A percentile compares a stretch with the other conserved stretches of the same genome.
phyloP scores from a whole-genome alignment of 2,329 filamentous ascomycete species.

The Diaporthe longicolla region DNA sequence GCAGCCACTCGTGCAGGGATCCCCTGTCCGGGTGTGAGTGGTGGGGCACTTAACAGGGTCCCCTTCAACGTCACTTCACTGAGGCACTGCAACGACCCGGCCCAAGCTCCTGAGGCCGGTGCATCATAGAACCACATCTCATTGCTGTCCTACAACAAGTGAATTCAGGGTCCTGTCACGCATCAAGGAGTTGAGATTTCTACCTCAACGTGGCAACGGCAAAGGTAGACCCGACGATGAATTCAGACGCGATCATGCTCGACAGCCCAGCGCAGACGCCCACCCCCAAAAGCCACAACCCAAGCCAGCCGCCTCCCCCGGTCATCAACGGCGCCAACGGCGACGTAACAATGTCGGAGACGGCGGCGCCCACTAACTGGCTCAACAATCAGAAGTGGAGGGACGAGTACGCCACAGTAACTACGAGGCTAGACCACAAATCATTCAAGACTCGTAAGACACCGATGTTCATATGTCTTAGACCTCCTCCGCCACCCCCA shows the following conservation, averaged over 20 bases:
- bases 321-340: neutral
- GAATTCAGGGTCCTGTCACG: neutral
- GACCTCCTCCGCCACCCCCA: neutral
- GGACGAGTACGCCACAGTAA: slow-evolving; percentile 60
- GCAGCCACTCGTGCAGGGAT: slow-evolving; percentile 6
- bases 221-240: slow-evolving; percentile 27
- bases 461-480: neutral
- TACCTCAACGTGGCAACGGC: neutral
- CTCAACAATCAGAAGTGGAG: slow-evolving; percentile 55
- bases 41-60: slow-evolving; percentile 23
- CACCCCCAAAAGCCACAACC: slow-evolving; percentile 39
- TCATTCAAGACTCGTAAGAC: slow-evolving; percentile 62
- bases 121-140: neutral
- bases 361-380: slow-evolving; percentile 34
- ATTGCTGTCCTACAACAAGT: neutral
- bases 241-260: slow-evolving; percentile 41
- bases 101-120: neutral
- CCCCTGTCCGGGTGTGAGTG: slow-evolving; percentile 11
- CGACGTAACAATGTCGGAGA: slow-evolving; percentile 40
- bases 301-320: slow-evolving; percentile 14
- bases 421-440: slow-evolving; percentile 58
- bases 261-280: slow-evolving; percentile 42
- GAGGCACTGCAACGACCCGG: neutral
- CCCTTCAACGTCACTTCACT: slow-evolving; percentile 33
- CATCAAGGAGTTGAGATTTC: neutral